Evolutionary conservation across 768 basidiomycete genomes (phyloP), one percentile per base, ranked within the genome.

Genomic region (Panus rudis): DNA sequence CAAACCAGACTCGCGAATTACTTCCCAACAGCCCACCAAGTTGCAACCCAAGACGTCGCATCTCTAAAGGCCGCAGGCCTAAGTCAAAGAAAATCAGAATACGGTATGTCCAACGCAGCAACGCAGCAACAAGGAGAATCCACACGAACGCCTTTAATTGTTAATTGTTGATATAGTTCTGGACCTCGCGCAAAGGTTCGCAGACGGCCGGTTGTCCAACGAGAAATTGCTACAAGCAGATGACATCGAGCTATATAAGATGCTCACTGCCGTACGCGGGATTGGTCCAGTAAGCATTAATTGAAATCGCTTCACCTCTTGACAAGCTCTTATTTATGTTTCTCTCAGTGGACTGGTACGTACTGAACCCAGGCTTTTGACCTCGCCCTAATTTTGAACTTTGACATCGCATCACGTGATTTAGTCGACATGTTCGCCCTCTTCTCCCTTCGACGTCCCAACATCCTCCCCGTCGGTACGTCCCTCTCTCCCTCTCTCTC

Each of bases 401-500:
- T 39, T 41, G 41, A 43, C 25, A 50, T 46, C 22, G 31, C 16
- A n/a, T 23, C 27, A 16, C 25, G 31, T 47, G 53, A 54, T 56
- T 43, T 63, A 74, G 88, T 91, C n/a, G 82, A 92, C 54, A 93
- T 93, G 92, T 93, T 93, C 56, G 75, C 85, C 12, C 88, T 96
- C 33, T 94, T 93, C 62, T 84, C 87, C 2, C 67, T 92, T 24
- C 73, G 89, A 0, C 79, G 90, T 16, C 86, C 86, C 2, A 79
- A 93, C 58, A 84, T 96, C 41, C 69, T 93, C 1, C 78, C 84
- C 11, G 69, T 77, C 23, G 73, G 72, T 69, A 43, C 30, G 64
- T 49, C 2, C 23, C 27, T 23, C 11, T 3, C 13, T 48, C 63
- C 66, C 64, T 46, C 27, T 60, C 41, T 27, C n/a, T 27, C 10